These are phyloP conservation scores for Yamadazyma triangularis DNA, from an alignment of 1,139 yeast genomes.

Conservation along the genomic window DNA sequence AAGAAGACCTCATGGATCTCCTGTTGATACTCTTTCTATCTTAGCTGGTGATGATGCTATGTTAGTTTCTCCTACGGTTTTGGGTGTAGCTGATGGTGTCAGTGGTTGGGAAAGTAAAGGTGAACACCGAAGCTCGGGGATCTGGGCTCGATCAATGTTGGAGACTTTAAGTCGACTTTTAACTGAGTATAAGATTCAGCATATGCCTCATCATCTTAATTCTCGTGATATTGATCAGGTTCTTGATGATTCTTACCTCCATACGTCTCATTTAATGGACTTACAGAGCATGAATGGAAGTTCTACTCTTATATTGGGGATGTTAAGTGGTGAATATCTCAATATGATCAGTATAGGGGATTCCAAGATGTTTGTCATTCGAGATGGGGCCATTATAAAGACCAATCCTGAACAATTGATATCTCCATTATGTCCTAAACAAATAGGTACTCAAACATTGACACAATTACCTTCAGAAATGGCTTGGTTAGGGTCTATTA, in stretches of 20 bases:
- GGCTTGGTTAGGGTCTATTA: slow-evolving; percentile 44
- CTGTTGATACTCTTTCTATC: slow-evolving; percentile 48
- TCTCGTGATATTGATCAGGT: slow-evolving; percentile 43
- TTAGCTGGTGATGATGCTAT: slow-evolving; percentile 63
- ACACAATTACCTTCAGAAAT: slow-evolving; percentile 43
- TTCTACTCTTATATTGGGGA: slow-evolving; percentile 48
- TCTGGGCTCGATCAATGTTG: slow-evolving; percentile 55
- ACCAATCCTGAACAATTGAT: slow-evolving; percentile 48
- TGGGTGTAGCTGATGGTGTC: slow-evolving; percentile 61
- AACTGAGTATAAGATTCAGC: slow-evolving; percentile 42
- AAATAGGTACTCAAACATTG: slow-evolving; percentile 51
- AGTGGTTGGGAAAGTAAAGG: slow-evolving; percentile 54
- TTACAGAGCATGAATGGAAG: slow-evolving; percentile 47
- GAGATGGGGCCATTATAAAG: slow-evolving; percentile 43
- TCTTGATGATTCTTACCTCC: slow-evolving; percentile 48
- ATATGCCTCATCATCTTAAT: slow-evolving; percentile 39
- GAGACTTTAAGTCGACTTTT: slow-evolving; percentile 49
- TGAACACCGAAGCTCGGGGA: slow-evolving; percentile 42
- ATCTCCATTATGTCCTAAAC: slow-evolving; percentile 48
- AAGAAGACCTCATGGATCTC: slow-evolving; percentile 51
- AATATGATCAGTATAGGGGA: slow-evolving; percentile 56
- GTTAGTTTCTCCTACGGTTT: slow-evolving; percentile 50
- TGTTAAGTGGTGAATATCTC: slow-evolving; percentile 46
- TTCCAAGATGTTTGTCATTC: slow-evolving; percentile 44
- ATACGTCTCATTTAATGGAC: slow-evolving; percentile 52